Evolutionary conservation across 2,329 filamentous ascomycete species (phyloP).

Genomic region (Xylaria sp.): DNA sequence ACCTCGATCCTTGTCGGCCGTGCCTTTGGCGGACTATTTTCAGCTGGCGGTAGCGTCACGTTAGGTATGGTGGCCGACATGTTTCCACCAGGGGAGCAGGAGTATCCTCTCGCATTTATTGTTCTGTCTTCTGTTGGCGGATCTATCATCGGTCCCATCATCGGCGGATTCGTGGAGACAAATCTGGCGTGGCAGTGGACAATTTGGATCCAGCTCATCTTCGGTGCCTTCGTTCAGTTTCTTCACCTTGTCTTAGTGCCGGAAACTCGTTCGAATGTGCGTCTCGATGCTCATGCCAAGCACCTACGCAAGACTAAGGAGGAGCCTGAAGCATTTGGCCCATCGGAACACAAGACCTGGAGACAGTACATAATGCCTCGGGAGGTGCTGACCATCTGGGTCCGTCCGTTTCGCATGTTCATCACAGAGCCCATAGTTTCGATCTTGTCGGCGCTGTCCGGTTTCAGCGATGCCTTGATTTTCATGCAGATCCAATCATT

Average conservation of each 20-base stretch:
- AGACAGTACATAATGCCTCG: slow-evolving; percentile 47
- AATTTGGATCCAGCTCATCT: slow-evolving; percentile 66
- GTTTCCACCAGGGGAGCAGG: slow-evolving; percentile 61
- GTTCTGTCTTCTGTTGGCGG: slow-evolving; percentile 62
- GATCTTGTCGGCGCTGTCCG: slow-evolving; percentile 62
- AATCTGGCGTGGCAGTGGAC: slow-evolving; percentile 61
- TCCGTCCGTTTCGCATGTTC: slow-evolving; percentile 68
- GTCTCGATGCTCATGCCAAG: slow-evolving; percentile 64
- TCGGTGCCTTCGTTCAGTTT: slow-evolving; percentile 58
- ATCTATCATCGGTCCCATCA: slow-evolving; percentile 58
- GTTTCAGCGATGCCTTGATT: slow-evolving; percentile 68
- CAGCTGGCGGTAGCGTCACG: slow-evolving; percentile 68
- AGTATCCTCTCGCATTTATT: slow-evolving; percentile 65
- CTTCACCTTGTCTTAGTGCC: slow-evolving; percentile 60
- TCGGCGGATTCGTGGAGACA: slow-evolving; percentile 58
- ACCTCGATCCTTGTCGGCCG: slow-evolving; percentile 51
- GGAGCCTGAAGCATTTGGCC: slow-evolving; percentile 49
- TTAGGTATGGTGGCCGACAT: slow-evolving; percentile 69
- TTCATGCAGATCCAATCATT: slow-evolving; percentile 72
- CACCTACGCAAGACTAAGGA: slow-evolving; percentile 55
- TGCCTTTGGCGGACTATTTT: slow-evolving; percentile 59
- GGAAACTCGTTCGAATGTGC: slow-evolving; percentile 62
- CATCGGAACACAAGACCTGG: slow-evolving; percentile 52
- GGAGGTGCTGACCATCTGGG: slow-evolving; percentile 56
- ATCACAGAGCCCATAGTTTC: slow-evolving; percentile 66